Base-by-base conservation (phyloP, 2,329 filamentous ascomycete species). In the Apiospora hydei region DNA sequence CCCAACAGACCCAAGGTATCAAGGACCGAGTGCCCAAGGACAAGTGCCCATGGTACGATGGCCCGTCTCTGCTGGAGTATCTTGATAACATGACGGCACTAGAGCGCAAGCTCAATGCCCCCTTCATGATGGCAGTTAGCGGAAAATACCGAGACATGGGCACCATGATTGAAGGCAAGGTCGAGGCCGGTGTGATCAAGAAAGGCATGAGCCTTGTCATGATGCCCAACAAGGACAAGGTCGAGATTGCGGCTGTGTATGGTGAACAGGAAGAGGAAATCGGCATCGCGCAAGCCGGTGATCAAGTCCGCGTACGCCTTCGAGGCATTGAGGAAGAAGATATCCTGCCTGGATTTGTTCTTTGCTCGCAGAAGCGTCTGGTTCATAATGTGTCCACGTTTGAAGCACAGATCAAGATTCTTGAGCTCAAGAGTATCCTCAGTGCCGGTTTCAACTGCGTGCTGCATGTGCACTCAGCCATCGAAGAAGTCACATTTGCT, bases 51-150 rank as follows among this genome's bases (percentile, higher is more conserved):
- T 99, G 95, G 94, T 97, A 94, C 81, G 88, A 94, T 53, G 95
- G 95, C 0, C 96, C 96, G 13, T 96, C 95, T 26, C 89, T 99
- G 67, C 91, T 99, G 26, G 96, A 98, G 83, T 98, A 95, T 83
- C 90, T 99, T n/a, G 96, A 98, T 81, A 87, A 90, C 80, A 98
- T 98, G 94, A 91, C 93, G 79, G 91, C 96, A 16, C 89, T 98
- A 51, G 96, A 99, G 83, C 94, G 96, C 78, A 99, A 98, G 87
- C 85, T 98, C 78, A 98, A 98, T 78, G 96, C 96, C 1, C 96
- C 96, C 13, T 98, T 99, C 88, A 98, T 99, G 96, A 98, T 99
- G 95, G 94, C 96, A 11, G 89, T 99, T 75, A 94, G 93, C 75
- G 94, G 94, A 83, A 99, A 99, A 85, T 99, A 98, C 87, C 91